phyloP scores from a whole-genome alignment of 2,329 filamentous ascomycete genomes.

The Diaporthe sp. region DNA sequence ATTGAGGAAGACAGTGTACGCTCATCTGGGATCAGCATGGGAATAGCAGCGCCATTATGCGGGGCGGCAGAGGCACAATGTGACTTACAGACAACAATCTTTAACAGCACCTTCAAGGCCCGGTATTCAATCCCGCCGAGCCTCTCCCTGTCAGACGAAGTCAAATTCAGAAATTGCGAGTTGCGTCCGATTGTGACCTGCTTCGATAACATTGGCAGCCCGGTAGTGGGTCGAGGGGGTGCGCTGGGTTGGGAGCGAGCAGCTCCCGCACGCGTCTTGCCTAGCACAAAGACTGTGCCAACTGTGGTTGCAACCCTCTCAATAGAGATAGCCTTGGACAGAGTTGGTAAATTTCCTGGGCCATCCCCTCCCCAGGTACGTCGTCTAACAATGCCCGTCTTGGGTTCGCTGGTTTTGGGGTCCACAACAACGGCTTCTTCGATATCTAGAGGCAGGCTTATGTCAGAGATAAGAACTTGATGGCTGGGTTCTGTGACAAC shows the following conservation, averaged over 20 bases:
- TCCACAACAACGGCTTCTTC: background rate
- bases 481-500: background rate
- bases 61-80: background rate
- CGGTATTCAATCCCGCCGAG: conserved; percentile 68
- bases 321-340: conserved; percentile 43
- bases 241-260: background rate
- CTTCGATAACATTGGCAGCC: conserved; percentile 51
- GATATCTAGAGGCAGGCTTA: background rate
- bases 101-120: conserved; percentile 61
- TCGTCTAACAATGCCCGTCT: conserved; percentile 2
- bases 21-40: conserved; percentile 46
- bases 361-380: conserved; percentile 22
- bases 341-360: conserved; percentile 36
- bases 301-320: conserved; percentile 47
- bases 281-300: conserved; percentile 47
- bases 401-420: background rate
- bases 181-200: conserved; percentile 60
- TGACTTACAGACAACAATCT: conserved; percentile 51
- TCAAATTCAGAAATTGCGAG: conserved; percentile 55
- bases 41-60: background rate
- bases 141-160: conserved; percentile 56
- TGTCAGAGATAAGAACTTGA: background rate
- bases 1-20: conserved; percentile 62
- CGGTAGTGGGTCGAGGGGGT: background rate
- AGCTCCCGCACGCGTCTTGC: conserved; percentile 18